Evolutionary conservation across 768 basidiomycete species (phyloP), one percentile per base, ranked within the genome.

Genomic region (Lentinula boryana): DNA sequence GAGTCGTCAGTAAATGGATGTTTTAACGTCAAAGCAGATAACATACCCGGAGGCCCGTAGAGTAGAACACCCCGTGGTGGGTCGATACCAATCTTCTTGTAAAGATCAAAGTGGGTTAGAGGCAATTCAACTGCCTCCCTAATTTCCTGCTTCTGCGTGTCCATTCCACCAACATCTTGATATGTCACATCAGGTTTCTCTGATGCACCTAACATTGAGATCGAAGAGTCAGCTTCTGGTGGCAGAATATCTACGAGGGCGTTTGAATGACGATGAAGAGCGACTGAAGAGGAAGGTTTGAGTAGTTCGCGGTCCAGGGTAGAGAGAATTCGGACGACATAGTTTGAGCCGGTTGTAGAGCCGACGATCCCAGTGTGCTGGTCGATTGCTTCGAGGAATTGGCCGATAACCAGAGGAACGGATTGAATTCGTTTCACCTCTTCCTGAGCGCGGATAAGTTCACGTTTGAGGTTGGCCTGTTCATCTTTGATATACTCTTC

Each of bases 381-480:
- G 79, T 99, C 97, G 72, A 99, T 98, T 56, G 97, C 91, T 77
- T 99, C 97, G 38, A 98, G 85, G 79, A 99, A 99, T 74, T 99
- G 97, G 60, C 97, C 97, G 69, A 99, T 99, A 70, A 99, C 97
- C 15, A 99, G 87, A 0, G 97, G 97, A 5, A 99, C 97, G 57
- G 93, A 93, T 76, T 98, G 95, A 72, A 99, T 99, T 61, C 97
- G 91, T 76, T 98, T 97, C 70, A 99, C 97, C 76, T 99, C 97
- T 73, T 99, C 97, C 71, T 99, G 97, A 0, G 97, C 97, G 60
- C 97, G 93, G 66, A 98, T 91, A 63, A 99, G 88, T 75, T 99
- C 97, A 54, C 96, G 88, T 74, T 98, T 96, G 60, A 99, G 85
- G 69, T 98, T 98, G 15, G 92, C 92, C 68, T 97, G 95, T 73